A percentile compares a stretch with the other conserved stretches of the same genome.
Conservation (phyloP, 352 stramenopile species). For the Pythium scleroteichum region DNA sequence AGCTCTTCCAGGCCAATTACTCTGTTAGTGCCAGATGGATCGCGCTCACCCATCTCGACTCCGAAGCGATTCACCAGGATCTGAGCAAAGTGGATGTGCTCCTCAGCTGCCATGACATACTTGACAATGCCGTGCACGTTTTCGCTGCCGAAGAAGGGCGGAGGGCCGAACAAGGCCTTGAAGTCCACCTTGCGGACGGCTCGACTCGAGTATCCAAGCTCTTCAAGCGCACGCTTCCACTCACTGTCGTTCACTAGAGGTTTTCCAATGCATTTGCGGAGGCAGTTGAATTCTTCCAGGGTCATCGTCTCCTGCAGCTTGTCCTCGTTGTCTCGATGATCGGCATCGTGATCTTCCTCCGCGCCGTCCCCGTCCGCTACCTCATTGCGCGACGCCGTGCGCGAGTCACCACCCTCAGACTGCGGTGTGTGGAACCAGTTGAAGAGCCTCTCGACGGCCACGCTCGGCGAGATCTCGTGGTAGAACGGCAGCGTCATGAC, state of each 20-base stretch:
- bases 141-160: conserved; percentile 54
- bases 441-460: conserved; percentile 46
- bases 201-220: conserved; percentile 24
- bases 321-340: not conserved
- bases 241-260: conserved; percentile 23
- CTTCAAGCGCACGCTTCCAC: conserved; percentile 47
- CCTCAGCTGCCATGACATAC: conserved; percentile 44
- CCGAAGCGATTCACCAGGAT: conserved; percentile 44
- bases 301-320: conserved; percentile 29
- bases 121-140: conserved; percentile 41
- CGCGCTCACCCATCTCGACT: conserved; percentile 6
- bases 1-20: conserved; percentile 39
- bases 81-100: conserved; percentile 45
- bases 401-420: not conserved
- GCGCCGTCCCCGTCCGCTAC: not conserved
- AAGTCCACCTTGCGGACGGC: conserved; percentile 40
- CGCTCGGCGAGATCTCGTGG: conserved; percentile 48
- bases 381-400: not conserved
- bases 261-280: conserved; percentile 43
- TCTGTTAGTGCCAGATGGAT: conserved; percentile 14
- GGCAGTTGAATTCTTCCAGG: conserved; percentile 41
- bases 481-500: conserved; percentile 53
- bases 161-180: conserved; percentile 54
- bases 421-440: conserved; percentile 33
- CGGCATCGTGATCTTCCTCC: conserved; percentile 6